Conservation (phyloP, 2,329 filamentous ascomycete species). For the Celoporthe dispersa region DNA sequence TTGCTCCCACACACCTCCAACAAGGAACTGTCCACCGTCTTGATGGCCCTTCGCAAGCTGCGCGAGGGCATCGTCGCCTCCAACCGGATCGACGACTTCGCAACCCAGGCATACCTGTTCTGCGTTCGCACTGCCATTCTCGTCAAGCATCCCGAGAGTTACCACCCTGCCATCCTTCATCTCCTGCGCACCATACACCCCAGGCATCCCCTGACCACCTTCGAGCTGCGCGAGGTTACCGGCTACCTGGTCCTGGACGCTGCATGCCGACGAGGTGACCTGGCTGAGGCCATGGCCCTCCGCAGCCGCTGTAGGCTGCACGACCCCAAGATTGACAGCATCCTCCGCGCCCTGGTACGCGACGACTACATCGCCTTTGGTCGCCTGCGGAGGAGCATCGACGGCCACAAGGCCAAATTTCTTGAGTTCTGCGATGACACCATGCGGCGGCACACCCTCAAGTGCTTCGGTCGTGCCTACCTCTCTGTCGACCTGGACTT, state of each 20-base stretch:
- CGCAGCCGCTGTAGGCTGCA: conserved; percentile 63
- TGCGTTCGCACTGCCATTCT: conserved; percentile 84
- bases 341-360: conserved; percentile 72
- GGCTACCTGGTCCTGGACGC: conserved; percentile 85
- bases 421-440: conserved; percentile 80
- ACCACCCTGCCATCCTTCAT: conserved; percentile 83
- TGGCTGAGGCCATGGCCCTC: conserved; percentile 73
- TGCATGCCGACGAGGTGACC: conserved; percentile 79
- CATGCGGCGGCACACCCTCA: conserved; percentile 78
- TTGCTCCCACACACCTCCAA: conserved; percentile 44
- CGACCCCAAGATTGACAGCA: conserved; percentile 70
- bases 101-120: conserved; percentile 89
- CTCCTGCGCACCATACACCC: conserved; percentile 75
- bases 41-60: conserved; percentile 87
- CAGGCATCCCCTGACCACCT: conserved; percentile 66
- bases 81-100: conserved; percentile 76
- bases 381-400: conserved; percentile 70
- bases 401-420: conserved; percentile 78
- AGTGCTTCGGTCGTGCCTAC: conserved; percentile 85
- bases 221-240: conserved; percentile 79
- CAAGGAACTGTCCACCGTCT: conserved; percentile 72
- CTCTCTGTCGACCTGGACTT: conserved; percentile 70
- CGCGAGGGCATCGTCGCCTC: conserved; percentile 87
- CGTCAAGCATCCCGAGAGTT: conserved; percentile 81
- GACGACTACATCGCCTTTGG: conserved; percentile 86